Evolutionary conservation across 768 basidiomycete species (phyloP).

Genomic region (Tricholoma matsutake): DNA sequence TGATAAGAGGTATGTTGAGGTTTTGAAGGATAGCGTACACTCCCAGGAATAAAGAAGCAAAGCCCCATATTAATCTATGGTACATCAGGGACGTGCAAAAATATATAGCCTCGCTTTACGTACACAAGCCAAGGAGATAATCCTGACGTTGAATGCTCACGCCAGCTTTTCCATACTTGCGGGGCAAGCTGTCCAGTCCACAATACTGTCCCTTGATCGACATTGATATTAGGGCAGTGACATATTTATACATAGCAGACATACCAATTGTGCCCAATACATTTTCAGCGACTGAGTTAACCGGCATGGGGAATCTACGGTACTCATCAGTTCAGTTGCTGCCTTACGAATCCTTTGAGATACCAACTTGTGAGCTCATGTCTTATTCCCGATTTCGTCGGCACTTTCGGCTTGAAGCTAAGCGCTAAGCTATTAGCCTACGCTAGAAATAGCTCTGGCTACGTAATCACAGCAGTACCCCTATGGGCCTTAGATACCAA

Average conservation of each 20-base stretch:
- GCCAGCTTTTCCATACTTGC: conserved; percentile 72
- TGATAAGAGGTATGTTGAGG: conserved; percentile 68
- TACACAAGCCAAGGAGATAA: conserved; percentile 68
- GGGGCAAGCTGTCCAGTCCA: conserved; percentile 70
- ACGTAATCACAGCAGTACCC: too few species aligned
- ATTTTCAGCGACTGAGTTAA: conserved; percentile 58
- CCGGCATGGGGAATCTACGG: conserved; percentile 31
- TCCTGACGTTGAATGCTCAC: conserved; percentile 63
- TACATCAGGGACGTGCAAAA: background rate
- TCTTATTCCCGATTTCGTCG: too few species aligned
- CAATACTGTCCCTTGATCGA: conserved; percentile 52
- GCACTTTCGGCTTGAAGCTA: too few species aligned
- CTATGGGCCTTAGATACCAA: too few species aligned
- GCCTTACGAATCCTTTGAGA: background rate
- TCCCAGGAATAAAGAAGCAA: conserved; percentile 60
- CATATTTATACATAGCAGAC: conserved; percentile 8
- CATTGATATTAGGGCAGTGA: background rate
- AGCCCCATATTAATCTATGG: conserved; percentile 59
- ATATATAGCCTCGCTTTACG: conserved; percentile 11
- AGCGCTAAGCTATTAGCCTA: too few species aligned
- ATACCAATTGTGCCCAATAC: conserved; percentile 65
- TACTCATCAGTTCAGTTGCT: too few species aligned
- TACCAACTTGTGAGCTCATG: too few species aligned
- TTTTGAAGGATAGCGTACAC: conserved; percentile 62
- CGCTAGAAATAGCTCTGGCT: too few species aligned